phyloP scores from a whole-genome alignment of 352 stramenopile genomes.

The Pythium sp. region DNA sequence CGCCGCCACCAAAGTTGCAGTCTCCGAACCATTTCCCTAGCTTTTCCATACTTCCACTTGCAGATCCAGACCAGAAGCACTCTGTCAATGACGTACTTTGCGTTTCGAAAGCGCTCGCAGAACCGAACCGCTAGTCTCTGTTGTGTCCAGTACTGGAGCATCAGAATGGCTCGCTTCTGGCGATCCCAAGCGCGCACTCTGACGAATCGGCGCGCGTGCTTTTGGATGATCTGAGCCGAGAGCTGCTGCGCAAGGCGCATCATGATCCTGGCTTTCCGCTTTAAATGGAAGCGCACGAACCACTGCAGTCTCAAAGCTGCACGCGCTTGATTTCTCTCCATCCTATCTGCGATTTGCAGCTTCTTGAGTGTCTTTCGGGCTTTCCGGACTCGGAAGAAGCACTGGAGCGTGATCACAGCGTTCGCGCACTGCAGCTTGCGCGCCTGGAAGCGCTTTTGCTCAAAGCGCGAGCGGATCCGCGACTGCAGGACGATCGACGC shows the following conservation, averaged over 20 bases:
- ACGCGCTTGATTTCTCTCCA: not conserved
- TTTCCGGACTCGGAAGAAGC: constrained; percentile 21
- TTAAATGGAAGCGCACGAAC: constrained; percentile 37
- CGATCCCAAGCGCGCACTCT: constrained; percentile 6
- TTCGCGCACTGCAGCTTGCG: constrained; percentile 40
- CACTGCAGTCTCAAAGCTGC: constrained; percentile 32
- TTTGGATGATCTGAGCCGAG: constrained; percentile 51
- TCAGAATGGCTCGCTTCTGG: constrained; percentile 16
- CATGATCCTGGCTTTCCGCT: constrained; percentile 34
- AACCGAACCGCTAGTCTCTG: constrained; percentile 15
- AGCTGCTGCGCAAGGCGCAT: constrained; percentile 31
- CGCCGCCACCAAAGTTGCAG: constrained; percentile 58
- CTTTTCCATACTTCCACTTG: constrained; percentile 19
- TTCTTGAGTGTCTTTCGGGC: constrained; percentile 18
- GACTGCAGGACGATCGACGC: constrained; percentile 67
- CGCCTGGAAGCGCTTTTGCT: constrained; percentile 64
- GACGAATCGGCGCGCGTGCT: constrained; percentile 35
- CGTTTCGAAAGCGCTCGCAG: constrained; percentile 13
- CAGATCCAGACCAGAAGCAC: constrained; percentile 24
- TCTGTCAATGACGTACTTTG: constrained; percentile 13
- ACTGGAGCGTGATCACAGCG: constrained; percentile 44
- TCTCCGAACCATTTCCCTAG: constrained; percentile 3
- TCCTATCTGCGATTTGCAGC: constrained; percentile 21
- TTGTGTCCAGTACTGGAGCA: constrained; percentile 45
- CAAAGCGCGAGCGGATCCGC: constrained; percentile 44